phyloP scores from a whole-genome alignment of 2,329 filamentous ascomycete species.

The Alternaria rosae region DNA sequence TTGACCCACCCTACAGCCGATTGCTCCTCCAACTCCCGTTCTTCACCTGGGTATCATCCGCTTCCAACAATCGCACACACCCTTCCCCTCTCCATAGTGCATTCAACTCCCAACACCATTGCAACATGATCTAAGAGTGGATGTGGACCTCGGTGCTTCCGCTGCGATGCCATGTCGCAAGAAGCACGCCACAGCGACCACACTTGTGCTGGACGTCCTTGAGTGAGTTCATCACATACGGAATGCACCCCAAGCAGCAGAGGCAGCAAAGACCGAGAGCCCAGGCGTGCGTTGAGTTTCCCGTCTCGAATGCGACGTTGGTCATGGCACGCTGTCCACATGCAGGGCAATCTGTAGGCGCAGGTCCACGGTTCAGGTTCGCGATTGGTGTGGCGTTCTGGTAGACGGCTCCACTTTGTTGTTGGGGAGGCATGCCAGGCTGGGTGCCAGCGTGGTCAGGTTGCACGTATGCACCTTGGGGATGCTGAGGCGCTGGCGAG shows the following conservation, averaged over 20 bases:
- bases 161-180: conserved; percentile 60
- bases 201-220: conserved; percentile 61
- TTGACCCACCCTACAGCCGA: not conserved
- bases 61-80: not conserved
- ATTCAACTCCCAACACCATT: not conserved
- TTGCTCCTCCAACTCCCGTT: not conserved
- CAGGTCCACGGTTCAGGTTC: conserved; percentile 43
- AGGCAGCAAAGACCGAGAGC: conserved; percentile 54
- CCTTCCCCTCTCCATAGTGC: not conserved
- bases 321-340: conserved; percentile 55
- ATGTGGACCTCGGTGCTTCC: conserved; percentile 57
- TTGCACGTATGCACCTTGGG: conserved; percentile 28
- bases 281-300: conserved; percentile 56
- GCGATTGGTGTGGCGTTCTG: conserved; percentile 48
- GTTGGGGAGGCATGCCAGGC: conserved; percentile 46
- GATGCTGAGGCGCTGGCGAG: conserved; percentile 36
- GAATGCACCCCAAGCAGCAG: conserved; percentile 57
- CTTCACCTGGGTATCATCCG: conserved; percentile 19
- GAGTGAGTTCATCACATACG: conserved; percentile 56
- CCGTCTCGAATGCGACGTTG: conserved; percentile 42
- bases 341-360: conserved; percentile 58
- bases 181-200: conserved; percentile 54
- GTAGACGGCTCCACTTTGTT: conserved; percentile 43
- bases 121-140: conserved; percentile 33
- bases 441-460: conserved; percentile 17